Percentiles rank a stretch among this genome's conserved stretches.
These are phyloP conservation scores for Daldinia concentrica DNA, from an alignment of 495 filamentous ascomycete genomes.

Conservation along the genomic window DNA sequence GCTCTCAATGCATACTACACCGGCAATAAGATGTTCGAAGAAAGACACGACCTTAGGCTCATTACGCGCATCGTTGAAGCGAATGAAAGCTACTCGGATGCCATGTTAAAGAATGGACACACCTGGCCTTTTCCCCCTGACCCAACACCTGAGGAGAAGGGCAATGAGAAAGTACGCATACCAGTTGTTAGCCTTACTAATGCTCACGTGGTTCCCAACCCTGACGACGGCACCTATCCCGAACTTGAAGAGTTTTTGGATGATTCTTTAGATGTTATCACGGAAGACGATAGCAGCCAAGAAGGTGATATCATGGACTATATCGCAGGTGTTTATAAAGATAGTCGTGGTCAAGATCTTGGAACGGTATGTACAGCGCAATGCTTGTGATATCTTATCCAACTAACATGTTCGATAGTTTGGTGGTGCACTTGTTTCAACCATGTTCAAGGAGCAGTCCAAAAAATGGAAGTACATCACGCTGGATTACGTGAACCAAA, in stretches of 20 bases:
- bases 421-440: conserved; percentile 49
- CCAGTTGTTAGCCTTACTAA: too few species aligned
- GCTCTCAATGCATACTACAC: conserved; percentile 55
- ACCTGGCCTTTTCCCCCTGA: conserved; percentile 45
- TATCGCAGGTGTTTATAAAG: conserved; percentile 40
- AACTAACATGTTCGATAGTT: too few species aligned
- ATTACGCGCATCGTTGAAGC: conserved; percentile 57
- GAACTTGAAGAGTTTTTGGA: conserved; percentile 45
- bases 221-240: conserved; percentile 19
- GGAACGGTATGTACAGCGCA: conserved; percentile 38
- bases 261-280: not conserved
- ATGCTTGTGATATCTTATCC: not conserved
- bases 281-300: not conserved
- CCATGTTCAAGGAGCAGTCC: conserved; percentile 64
- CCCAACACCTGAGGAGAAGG: not conserved
- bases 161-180: too few species aligned
- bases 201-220: not conserved
- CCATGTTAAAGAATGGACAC: conserved; percentile 54
- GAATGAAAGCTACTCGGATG: conserved; percentile 54
- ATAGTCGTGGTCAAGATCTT: conserved; percentile 46
- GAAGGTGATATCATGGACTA: conserved; percentile 38
- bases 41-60: conserved; percentile 47
- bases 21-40: conserved; percentile 51
- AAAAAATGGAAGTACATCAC: conserved; percentile 62
- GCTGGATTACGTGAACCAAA: conserved; percentile 55